These are phyloP conservation scores for Stachybotrys echinatus DNA, from an alignment of 2,329 filamentous ascomycete species.

Conservation along the genomic window DNA sequence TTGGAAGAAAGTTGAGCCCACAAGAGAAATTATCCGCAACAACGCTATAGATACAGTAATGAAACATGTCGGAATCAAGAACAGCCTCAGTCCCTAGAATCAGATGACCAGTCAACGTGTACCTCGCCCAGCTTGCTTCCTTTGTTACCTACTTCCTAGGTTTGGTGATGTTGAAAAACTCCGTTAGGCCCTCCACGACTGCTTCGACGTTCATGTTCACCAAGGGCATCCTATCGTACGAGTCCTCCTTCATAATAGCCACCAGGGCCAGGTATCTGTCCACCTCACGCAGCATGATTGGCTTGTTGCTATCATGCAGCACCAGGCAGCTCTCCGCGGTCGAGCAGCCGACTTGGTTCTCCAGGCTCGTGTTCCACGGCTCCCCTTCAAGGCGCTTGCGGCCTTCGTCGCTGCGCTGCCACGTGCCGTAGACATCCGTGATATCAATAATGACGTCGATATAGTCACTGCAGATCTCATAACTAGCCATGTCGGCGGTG, in stretches of 20 bases:
- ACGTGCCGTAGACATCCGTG: conserved; percentile 87
- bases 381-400: conserved; percentile 52
- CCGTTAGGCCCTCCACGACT: conserved; percentile 70
- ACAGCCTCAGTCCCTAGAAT: too few species aligned
- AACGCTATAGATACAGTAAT: not conserved
- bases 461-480: conserved; percentile 97
- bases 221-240: conserved; percentile 75
- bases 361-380: conserved; percentile 56
- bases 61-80: not conserved
- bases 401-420: conserved; percentile 52
- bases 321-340: conserved; percentile 66
- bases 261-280: conserved; percentile 74
- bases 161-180: conserved; percentile 73
- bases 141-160: conserved; percentile 32
- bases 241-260: conserved; percentile 81
- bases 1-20: not conserved
- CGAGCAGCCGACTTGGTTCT: conserved; percentile 61
- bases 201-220: conserved; percentile 86
- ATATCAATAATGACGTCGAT: conserved; percentile 98
- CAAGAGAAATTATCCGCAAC: too few species aligned
- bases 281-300: conserved; percentile 64
- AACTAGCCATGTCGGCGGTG: conserved; percentile 89
- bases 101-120: too few species aligned
- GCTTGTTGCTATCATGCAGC: conserved; percentile 56
- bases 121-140: not conserved